Evolutionary conservation across 1,284 basidiomycete species (phyloP), one percentile per base, ranked within the genome.

Genomic region (Marasmius tenuissimus): DNA sequence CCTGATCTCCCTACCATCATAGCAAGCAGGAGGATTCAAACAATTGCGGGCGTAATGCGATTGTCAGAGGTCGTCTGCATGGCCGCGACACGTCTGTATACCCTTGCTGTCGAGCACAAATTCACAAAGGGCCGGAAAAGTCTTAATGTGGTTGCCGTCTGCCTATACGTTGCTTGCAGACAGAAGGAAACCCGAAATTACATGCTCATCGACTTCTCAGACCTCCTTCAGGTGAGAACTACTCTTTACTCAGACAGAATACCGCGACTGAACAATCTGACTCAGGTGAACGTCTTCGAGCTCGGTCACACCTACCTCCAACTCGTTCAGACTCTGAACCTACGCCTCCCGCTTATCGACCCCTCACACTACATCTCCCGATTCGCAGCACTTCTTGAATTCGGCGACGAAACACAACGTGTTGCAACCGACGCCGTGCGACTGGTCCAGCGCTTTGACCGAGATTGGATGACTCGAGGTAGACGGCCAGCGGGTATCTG

Each of bases 191-290:
- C 91, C 0, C 81, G 91, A 45, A 91, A 89, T 63, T 94, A 97
- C 73, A 99, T 99, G 97, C 87, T 99, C 40, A 99, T 99, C 67
- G 97, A 99, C 77, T 98, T 99, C 72, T 93, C 92, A 14, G 96
- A 97, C 71, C 80, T 95, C 34, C 82, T 98, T 27, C 93, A 94
- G 78, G 94, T 93, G 66, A 67, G 81, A 70, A 20, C 20, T 53
- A 50, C 57, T 16, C 33, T 37, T 50, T 22, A 47, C 20, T 54
- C 14, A 45, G 42, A 37, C 11, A 58, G 33, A 64, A 59, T 58
- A 16, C 55, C 58, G 37, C 39, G 54, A 34, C 33, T 64, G 59
- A 49, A 52, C 52, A 68, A 33, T 35, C 27, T 11, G 8, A 35
- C n/a, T 18, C 4, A 97, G 93, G 94, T 98, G 68, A 99, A 99